phyloP scores from a whole-genome alignment of 345 rosid genomes.

The Alliaria petiolata region DNA sequence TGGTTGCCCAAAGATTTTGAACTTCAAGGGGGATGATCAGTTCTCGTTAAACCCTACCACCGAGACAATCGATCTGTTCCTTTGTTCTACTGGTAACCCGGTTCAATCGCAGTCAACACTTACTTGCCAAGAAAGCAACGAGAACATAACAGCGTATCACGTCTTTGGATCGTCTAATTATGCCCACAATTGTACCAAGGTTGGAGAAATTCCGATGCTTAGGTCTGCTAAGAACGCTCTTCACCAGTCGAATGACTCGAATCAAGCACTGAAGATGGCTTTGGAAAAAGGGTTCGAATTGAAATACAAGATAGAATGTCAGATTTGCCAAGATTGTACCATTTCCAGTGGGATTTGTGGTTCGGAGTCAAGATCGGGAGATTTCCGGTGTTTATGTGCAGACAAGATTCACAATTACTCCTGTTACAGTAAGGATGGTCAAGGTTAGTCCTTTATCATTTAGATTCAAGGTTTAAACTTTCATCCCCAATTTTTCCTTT shows the following conservation, averaged over 20 bases:
- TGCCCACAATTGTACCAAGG: rapidly evolving
- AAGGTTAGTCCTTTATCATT: conserved; percentile 10
- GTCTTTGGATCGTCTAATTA: not conserved
- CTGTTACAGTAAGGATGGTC: not conserved
- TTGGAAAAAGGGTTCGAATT: conserved; percentile 29
- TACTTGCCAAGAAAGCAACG: not conserved
- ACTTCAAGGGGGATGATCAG: not conserved
- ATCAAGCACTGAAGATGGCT: not conserved
- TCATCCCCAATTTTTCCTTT: not conserved
- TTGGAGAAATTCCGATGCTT: conserved; percentile 29
- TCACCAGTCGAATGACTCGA: rapidly evolving
- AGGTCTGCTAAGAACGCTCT: not conserved
- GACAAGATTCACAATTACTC: not conserved
- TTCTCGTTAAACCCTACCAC: not conserved
- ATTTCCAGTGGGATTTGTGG: conserved; percentile 46
- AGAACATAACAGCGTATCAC: rapidly evolving
- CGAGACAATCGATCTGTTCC: conserved; percentile 30
- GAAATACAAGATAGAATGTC: not conserved
- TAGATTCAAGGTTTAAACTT: not conserved
- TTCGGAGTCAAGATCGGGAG: not conserved
- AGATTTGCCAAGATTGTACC: conserved; percentile 12
- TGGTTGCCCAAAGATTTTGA: conserved; percentile 8
- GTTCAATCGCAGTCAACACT: not conserved
- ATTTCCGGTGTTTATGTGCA: conserved; percentile 40
- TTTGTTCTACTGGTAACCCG: not conserved